Percentiles rank a stretch among this genome's conserved stretches.
phyloP scores from a whole-genome alignment of 768 basidiomycete genomes.

The Chiua virens region DNA sequence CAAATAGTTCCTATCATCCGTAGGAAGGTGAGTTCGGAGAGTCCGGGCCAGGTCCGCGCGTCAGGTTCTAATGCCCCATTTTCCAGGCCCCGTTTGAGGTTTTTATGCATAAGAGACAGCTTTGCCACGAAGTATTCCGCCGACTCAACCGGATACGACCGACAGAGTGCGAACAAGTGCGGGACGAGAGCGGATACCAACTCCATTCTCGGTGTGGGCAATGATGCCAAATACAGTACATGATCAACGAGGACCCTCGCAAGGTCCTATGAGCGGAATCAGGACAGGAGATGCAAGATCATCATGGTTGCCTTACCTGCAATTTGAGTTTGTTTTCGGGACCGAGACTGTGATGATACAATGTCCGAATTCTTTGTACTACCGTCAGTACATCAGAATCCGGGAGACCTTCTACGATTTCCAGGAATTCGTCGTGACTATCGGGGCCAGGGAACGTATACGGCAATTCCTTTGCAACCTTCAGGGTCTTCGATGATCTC shows the following conservation, averaged over 20 bases:
- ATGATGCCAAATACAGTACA: conserved; percentile 70
- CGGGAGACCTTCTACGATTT: conserved; percentile 68
- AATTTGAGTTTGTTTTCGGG: conserved; percentile 91
- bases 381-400: conserved; percentile 77
- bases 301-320: conserved; percentile 56
- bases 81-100: conserved; percentile 80
- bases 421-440: conserved; percentile 86
- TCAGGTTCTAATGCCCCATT: conserved; percentile 57
- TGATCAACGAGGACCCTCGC: conserved; percentile 84
- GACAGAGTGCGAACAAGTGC: conserved; percentile 76
- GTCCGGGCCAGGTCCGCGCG: conserved; percentile 86
- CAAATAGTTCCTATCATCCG: conserved; percentile 80
- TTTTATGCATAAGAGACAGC: conserved; percentile 89
- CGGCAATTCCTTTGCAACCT: conserved; percentile 65
- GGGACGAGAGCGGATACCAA: conserved; percentile 68
- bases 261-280: conserved; percentile 52
- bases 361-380: conserved; percentile 83
- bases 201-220: conserved; percentile 57
- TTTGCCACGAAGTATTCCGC: conserved; percentile 82
- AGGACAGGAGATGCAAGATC: neutral
- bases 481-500: conserved; percentile 32
- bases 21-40: conserved; percentile 78
- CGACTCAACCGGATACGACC: conserved; percentile 75
- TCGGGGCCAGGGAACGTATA: conserved; percentile 91
- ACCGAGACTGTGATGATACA: conserved; percentile 91